These are phyloP conservation scores for Linum usitatissimum DNA, from an alignment of 345 rosid genomes.

Conservation along the genomic window DNA sequence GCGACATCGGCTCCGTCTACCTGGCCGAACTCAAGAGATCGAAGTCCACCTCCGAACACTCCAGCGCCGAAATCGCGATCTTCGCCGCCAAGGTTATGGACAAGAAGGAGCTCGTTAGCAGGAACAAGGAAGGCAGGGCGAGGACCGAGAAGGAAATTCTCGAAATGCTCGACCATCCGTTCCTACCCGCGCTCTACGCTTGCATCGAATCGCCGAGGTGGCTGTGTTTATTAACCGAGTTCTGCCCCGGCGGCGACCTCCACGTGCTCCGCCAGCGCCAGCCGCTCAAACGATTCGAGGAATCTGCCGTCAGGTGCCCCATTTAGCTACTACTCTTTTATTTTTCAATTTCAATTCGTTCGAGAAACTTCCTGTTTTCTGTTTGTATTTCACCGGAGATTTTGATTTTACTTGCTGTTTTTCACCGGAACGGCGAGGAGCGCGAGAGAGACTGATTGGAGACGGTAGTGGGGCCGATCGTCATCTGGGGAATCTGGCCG, in stretches of 20 bases:
- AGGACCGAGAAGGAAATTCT: slow-evolving; percentile 76
- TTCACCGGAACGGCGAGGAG: neutral
- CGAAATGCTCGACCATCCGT: slow-evolving; percentile 76
- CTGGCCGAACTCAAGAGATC: slow-evolving; percentile 51
- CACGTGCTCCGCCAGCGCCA: slow-evolving; percentile 92
- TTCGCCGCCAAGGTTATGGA: slow-evolving; percentile 91
- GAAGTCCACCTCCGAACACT: slow-evolving; percentile 4
- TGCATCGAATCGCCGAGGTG: slow-evolving; percentile 63
- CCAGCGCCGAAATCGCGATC: slow-evolving; percentile 2
- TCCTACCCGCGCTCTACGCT: slow-evolving; percentile 69
- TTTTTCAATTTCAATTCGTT: neutral
- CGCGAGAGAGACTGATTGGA: slow-evolving; percentile 21
- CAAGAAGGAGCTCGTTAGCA: slow-evolving; percentile 65
- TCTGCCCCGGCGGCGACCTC: slow-evolving; percentile 96
- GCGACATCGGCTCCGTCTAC: slow-evolving; percentile 90
- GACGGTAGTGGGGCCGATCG: slow-evolving; percentile 22
- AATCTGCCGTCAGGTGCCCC: slow-evolving; percentile 74
- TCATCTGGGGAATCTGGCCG: slow-evolving; percentile 15
- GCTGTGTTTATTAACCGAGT: slow-evolving; percentile 84
- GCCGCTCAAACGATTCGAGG: slow-evolving; percentile 60
- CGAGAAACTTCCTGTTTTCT: neutral
- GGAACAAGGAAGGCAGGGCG: slow-evolving; percentile 81
- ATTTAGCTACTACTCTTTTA: neutral
- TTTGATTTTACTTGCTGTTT: neutral
- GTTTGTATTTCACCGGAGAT: neutral